Evolutionary conservation across 192 early-diverging fungal species (phyloP).

Genomic region (Dissophora ornata): DNA sequence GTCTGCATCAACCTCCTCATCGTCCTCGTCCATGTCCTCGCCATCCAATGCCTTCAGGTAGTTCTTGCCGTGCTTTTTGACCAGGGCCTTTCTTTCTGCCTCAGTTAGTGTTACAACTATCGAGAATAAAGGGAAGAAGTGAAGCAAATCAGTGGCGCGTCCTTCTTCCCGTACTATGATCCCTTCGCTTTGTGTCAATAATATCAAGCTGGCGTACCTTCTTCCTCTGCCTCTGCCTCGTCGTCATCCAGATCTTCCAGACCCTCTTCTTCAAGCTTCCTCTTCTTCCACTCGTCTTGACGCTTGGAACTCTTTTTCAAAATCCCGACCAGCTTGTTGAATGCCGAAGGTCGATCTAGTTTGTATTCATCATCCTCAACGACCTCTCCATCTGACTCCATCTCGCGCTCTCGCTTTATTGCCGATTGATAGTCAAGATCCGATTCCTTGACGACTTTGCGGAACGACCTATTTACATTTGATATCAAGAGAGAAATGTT

Average conservation of each 20-base stretch:
- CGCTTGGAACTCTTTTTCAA: conserved; percentile 68
- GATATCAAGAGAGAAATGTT: no score
- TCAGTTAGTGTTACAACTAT: conserved; percentile 42
- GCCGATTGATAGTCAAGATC: conserved; percentile 63
- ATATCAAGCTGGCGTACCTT: no score
- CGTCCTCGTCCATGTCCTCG: conserved; percentile 42
- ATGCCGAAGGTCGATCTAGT: conserved; percentile 63
- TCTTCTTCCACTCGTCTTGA: conserved; percentile 60
- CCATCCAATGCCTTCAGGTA: conserved; percentile 41
- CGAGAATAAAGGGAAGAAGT: no score
- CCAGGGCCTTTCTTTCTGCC: conserved; percentile 47
- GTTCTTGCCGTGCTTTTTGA: conserved; percentile 51
- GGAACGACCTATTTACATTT: conserved; percentile 55
- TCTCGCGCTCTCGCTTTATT: conserved; percentile 50
- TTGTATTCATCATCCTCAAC: conserved; percentile 61
- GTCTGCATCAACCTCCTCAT: conserved; percentile 33
- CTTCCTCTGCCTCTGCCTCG: conserved; percentile 40
- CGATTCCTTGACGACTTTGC: conserved; percentile 60
- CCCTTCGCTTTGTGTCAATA: no score
- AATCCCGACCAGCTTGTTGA: conserved; percentile 66
- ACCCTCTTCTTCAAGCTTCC: conserved; percentile 64
- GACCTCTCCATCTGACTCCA: conserved; percentile 53
- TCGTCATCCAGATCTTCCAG: conserved; percentile 56
- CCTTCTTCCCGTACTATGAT: no score
- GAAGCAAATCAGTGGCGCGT: no score